A percentile compares a stretch with the other conserved stretches of the same genome.
phyloP scores from a whole-genome alignment of 306 rosid species.

The Trichosanthes truncata region DNA sequence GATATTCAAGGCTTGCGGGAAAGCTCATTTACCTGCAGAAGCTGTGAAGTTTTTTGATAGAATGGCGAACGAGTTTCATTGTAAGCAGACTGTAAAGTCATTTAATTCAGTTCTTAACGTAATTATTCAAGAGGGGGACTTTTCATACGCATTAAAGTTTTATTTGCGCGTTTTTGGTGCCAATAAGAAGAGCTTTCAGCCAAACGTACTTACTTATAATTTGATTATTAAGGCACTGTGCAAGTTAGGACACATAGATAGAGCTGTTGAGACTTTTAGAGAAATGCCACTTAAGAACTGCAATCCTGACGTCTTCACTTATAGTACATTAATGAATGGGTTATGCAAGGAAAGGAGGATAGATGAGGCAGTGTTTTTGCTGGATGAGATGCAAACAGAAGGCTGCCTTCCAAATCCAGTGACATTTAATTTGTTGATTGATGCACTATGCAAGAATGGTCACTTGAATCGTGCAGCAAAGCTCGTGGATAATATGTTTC shows the following conservation, averaged over 20 bases:
- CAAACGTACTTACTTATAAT: constrained; percentile 69
- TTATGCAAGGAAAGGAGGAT: constrained; percentile 63
- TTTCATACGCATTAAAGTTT: constrained; percentile 44
- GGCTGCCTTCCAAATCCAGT: constrained; percentile 58
- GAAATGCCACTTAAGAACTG: constrained; percentile 56
- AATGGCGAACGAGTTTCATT: constrained; percentile 68
- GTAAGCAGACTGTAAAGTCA: constrained; percentile 62
- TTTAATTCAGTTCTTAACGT: constrained; percentile 91
- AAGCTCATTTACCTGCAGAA: constrained; percentile 63
- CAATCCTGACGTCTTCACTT: constrained; percentile 60
- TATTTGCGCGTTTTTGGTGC: constrained; percentile 32
- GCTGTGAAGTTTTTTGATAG: constrained; percentile 65
- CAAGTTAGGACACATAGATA: constrained; percentile 71
- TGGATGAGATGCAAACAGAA: constrained; percentile 91
- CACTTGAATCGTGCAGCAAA: constrained; percentile 68
- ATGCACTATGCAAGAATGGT: constrained; percentile 71
- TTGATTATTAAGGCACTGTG: constrained; percentile 75
- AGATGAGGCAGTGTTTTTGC: constrained; percentile 67
- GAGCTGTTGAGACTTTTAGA: constrained; percentile 55
- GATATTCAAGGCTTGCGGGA: constrained; percentile 73
- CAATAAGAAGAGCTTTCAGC: constrained; percentile 27
- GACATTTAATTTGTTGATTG: constrained; percentile 69
- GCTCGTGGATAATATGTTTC: constrained; percentile 87
- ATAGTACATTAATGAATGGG: constrained; percentile 79
- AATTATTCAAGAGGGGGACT: constrained; percentile 48